Evolutionary conservation across 768 basidiomycete genomes (phyloP).

Genomic region (Lentinula detonsa): DNA sequence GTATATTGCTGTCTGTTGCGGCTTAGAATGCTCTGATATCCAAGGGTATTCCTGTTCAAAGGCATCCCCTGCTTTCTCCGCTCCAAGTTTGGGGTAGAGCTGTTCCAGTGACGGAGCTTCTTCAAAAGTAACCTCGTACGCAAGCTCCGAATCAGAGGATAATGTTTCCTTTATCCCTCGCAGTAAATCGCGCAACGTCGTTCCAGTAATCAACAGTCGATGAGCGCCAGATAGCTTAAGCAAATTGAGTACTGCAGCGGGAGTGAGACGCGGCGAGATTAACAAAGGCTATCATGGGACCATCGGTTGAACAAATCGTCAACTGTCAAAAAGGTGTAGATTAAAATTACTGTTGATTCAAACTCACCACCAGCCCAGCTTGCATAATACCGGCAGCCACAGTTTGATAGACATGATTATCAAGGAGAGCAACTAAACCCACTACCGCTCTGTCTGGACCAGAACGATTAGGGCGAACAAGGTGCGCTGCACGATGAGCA

Average conservation of each 20-base stretch:
- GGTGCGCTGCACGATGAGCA: slow-evolving; percentile 15
- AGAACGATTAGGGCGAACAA: slow-evolving; percentile 5
- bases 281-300: slow-evolving; percentile 14
- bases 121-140: slow-evolving; percentile 13
- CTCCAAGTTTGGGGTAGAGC: slow-evolving; percentile 25
- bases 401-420: slow-evolving; percentile 6
- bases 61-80: slow-evolving; percentile 11
- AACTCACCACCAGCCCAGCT: slow-evolving; percentile 9
- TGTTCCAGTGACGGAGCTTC: slow-evolving; percentile 23
- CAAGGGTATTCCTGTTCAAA: slow-evolving; percentile 15
- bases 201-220: slow-evolving; percentile 10
- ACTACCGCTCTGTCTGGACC: slow-evolving; percentile 9
- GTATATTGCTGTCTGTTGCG: slow-evolving; percentile 7
- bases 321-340: not conserved
- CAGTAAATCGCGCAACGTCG: slow-evolving; percentile 9
- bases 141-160: not conserved
- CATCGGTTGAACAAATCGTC: not conserved
- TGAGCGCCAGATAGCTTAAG: slow-evolving; percentile 15
- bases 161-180: slow-evolving; percentile 6
- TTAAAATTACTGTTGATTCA: too few species aligned
- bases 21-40: not conserved
- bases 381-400: slow-evolving; percentile 5
- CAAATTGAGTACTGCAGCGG: slow-evolving; percentile 14
- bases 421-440: slow-evolving; percentile 7
- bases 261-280: slow-evolving; percentile 16